Base-by-base conservation (phyloP, 805 yeast genomes). In the Sugiyamaella americana region DNA sequence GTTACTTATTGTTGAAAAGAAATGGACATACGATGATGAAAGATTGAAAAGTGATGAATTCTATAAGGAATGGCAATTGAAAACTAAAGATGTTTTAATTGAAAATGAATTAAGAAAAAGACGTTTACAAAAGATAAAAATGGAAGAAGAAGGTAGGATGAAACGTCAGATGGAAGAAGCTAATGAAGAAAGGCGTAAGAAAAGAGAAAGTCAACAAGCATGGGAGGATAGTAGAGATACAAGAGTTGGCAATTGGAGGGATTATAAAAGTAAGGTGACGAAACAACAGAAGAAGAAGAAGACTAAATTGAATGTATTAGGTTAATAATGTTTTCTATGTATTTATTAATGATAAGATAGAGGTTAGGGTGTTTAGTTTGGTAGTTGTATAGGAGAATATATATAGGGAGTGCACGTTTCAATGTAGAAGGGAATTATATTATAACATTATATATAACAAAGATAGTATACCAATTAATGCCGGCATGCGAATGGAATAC, bases 221-320 rank as follows among this genome's bases (percentile, higher is more conserved):
- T 82, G 88, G 88, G 87, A 81, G 53, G 76, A 73, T 43, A 71
- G 71, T 11, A 51, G 86, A 41, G 86, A 79, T 37, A 60, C 59
- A 8, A 62, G 88, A 32, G 85, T 82, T 4, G 59, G 63, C 5
- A 77, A 69, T 56, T 82, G 88, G 88, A 62, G 87, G 44, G 59
- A 56, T 5, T 82, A 73, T 58, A 59, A 68, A 11, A 62, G 66
- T 30, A 70, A 71, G 47, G 60, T 66, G 13, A 72, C 67, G 24
- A 73, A 72, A 58, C 76, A 74, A 61, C 73, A 70, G 58, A 69
- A 64, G 56, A 75, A 67, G 62, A 66, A 64, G 59, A 71, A 26
- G 32, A 26, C 32, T 8, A 68, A 35, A 58, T 50, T 55, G 2
- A 65, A 63, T 44, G 75, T 74, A 1, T 58, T 77, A 45, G 79